Conservation (phyloP, 352 stramenopile species). For the Pythium sukuiense region DNA sequence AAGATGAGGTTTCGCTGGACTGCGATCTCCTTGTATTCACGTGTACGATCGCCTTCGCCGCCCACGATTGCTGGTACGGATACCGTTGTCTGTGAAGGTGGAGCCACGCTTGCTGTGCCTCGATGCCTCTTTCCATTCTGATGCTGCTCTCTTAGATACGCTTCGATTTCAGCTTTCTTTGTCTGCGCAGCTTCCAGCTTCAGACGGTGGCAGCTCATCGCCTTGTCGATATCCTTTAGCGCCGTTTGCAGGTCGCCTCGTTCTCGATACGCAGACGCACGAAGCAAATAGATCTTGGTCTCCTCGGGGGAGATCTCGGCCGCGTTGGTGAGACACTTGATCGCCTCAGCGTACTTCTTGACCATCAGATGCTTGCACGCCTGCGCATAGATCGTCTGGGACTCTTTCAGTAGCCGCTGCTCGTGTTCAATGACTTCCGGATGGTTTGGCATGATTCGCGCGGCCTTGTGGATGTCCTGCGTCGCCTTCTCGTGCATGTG, state of each 20-base stretch:
- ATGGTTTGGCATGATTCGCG: slow-evolving; percentile 55
- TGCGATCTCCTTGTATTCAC: slow-evolving; percentile 61
- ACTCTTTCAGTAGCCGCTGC: slow-evolving; percentile 63
- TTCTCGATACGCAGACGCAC: slow-evolving; percentile 64
- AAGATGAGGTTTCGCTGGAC: slow-evolving; percentile 75
- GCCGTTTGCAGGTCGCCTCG: slow-evolving; percentile 58
- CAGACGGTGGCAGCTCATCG: slow-evolving; percentile 47
- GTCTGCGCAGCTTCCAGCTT: slow-evolving; percentile 24
- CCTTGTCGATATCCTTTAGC: slow-evolving; percentile 61
- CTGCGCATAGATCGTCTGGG: slow-evolving; percentile 67
- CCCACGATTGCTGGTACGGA: background rate
- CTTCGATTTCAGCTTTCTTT: slow-evolving; percentile 16
- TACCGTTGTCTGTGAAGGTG: background rate
- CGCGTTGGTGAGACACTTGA: slow-evolving; percentile 65
- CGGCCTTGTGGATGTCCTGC: slow-evolving; percentile 62
- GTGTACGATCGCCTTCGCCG: slow-evolving; percentile 38
- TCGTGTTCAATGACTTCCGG: slow-evolving; percentile 75
- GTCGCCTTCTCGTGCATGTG: slow-evolving; percentile 76
- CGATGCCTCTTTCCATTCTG: background rate
- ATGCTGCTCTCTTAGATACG: background rate
- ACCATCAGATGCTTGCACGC: slow-evolving; percentile 57
- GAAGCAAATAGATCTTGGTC: slow-evolving; percentile 66
- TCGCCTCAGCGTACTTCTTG: slow-evolving; percentile 49
- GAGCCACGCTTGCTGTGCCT: background rate
- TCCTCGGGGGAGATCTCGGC: slow-evolving; percentile 70